Percentiles rank a stretch among this genome's conserved stretches.
phyloP scores from a whole-genome alignment of 202 grass and related monocot species.

The Panicum virgatum region DNA sequence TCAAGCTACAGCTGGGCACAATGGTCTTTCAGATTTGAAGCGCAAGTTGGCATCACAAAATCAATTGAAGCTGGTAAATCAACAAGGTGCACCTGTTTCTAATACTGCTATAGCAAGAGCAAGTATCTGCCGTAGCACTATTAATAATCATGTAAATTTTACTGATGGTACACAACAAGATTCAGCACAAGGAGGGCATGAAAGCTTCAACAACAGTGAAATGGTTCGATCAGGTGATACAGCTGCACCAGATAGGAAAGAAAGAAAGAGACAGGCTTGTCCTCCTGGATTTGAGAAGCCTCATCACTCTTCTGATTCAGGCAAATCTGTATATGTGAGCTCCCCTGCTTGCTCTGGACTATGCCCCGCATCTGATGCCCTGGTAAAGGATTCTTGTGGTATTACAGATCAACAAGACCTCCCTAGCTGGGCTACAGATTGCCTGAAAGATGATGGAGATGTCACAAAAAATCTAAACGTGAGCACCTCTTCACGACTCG shows the following conservation, averaged over 20 bases:
- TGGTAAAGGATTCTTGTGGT: slow-evolving; percentile 26
- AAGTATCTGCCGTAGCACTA: slow-evolving; percentile 7
- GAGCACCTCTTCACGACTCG: slow-evolving; percentile 28
- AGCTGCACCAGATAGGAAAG: slow-evolving; percentile 19
- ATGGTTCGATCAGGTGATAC: slow-evolving; percentile 5
- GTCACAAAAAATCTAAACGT: slow-evolving; percentile 25
- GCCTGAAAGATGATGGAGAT: slow-evolving; percentile 40
- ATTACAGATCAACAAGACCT: slow-evolving; percentile 27
- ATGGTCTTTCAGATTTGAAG: slow-evolving; percentile 31
- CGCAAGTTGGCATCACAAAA: slow-evolving; percentile 22
- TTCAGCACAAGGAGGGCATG: slow-evolving; percentile 36
- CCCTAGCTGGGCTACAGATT: slow-evolving; percentile 47
- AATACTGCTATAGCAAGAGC: slow-evolving; percentile 21
- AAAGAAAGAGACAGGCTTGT: slow-evolving; percentile 37
- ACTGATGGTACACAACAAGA: slow-evolving; percentile 32
- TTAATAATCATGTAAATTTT: slow-evolving; percentile 12
- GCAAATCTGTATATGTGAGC: slow-evolving; percentile 26
- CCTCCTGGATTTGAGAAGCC: slow-evolving; percentile 51
- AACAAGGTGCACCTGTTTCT: slow-evolving; percentile 8
- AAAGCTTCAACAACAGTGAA: slow-evolving; percentile 1
- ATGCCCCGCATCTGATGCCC: slow-evolving; percentile 30
- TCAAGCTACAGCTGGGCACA: slow-evolving; percentile 34
- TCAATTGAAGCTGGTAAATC: slow-evolving; percentile 25
- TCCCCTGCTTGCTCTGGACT: slow-evolving; percentile 34
- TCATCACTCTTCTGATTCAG: slow-evolving; percentile 26